Base-by-base conservation (phyloP, 352 stramenopile species). In the Achlya hypogyna region DNA sequence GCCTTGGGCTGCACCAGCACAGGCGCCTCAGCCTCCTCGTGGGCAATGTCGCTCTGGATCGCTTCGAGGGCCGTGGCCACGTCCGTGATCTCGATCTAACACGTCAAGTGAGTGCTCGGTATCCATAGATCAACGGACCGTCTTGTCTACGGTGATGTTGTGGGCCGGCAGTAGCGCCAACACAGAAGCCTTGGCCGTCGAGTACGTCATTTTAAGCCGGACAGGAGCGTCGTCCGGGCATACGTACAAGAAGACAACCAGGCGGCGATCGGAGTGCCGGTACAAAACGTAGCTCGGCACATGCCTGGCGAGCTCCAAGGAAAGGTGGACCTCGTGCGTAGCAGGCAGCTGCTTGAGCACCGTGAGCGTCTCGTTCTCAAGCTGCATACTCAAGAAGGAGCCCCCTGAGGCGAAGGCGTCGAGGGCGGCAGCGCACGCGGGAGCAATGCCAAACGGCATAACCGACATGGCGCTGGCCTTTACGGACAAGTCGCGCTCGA, bases 131-230 rank as follows among this genome's bases (percentile, higher is more conserved):
- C 52, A 62, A 51, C 62, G 54, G 34, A 87, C 81, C 66, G 75
- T 85, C 56, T 90, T 82, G 70, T 88, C 82, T 42, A 93, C 90
- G 35, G 77, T 73, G 31, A 93, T 79, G 12, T 79, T 76, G 20
- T 89, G 72, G 53, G 82, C 74, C 28, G 77, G 65, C 22, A 83
- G 82, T 1, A 76, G 82, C n/a, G 79, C 79, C 27, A 95, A 74
- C 25, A 96, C 78, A 16, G 84, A 93, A 22, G 88, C 87, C 62
- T 96, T 96, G 62, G 81, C 88, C 5, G 88, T 94, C 51, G 88
- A 96, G 70, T 96, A 95, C 16, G 91, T 87, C 88, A 96, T 96
- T 75, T 96, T 96, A 51, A 89, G 71, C 16, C 88, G 81, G 53
- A 97, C 80, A 6, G 87, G 78, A 0, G 86, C 78, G 22, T 93